Evolutionary conservation across 2,329 filamentous ascomycete genomes (phyloP).

Genomic region (Fonsecaea multimorphosa): DNA sequence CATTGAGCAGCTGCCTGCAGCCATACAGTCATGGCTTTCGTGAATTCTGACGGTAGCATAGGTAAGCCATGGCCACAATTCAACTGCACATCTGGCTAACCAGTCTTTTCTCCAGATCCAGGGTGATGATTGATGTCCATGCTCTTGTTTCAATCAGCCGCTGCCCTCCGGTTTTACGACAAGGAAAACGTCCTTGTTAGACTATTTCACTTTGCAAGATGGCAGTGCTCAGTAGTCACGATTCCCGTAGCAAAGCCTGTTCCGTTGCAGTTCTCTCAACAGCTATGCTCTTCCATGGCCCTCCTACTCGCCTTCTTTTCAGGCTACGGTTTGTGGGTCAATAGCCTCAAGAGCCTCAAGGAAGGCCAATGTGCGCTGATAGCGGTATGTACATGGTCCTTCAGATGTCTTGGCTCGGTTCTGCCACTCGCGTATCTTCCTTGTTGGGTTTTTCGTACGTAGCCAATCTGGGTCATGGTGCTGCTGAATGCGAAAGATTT

Average conservation of each 20-base stretch:
- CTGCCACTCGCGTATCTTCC: not conserved
- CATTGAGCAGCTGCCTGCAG: not conserved
- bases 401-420: not conserved
- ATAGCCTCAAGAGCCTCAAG: not conserved
- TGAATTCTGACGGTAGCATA: not conserved
- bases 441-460: not conserved
- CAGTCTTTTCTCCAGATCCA: not conserved
- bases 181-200: not conserved
- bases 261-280: not conserved
- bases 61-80: not conserved
- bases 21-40: not conserved
- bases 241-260: too few species aligned
- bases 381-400: not conserved
- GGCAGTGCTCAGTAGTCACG: too few species aligned
- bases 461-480: not conserved
- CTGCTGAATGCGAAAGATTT: not conserved
- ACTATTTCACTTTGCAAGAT: not conserved
- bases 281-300: not conserved
- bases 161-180: not conserved
- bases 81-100: not conserved
- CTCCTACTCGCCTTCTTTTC: not conserved
- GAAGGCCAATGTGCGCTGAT: not conserved
- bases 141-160: not conserved
- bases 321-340: not conserved
- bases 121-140: not conserved